Percentiles rank a stretch among this genome's conserved stretches.
Evolutionary conservation across 805 yeast genomes (phyloP).

Genomic region (Saccharomycopsis capsularis): DNA sequence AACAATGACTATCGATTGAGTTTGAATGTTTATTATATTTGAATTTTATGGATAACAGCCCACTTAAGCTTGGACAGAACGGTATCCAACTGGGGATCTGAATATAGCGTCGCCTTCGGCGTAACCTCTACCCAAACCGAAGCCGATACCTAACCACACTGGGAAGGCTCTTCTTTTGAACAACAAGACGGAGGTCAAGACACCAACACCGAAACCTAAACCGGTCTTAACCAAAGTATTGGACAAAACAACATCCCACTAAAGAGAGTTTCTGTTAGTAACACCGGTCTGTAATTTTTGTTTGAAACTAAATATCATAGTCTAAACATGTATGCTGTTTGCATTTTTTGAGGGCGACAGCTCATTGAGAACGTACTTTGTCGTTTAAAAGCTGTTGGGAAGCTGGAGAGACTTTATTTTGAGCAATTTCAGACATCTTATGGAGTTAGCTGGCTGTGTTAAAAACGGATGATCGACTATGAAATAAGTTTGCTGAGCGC

Average conservation of each 20-base stretch:
- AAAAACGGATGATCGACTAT: too few relatives aligned
- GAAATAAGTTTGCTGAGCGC: too few relatives aligned
- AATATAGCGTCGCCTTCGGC: conserved; percentile 97
- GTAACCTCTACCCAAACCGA: conserved; percentile 96
- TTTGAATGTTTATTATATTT: too few relatives aligned
- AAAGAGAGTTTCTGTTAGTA: too few relatives aligned
- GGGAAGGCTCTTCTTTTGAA: conserved; percentile 96
- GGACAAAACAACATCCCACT: conserved; percentile 93
- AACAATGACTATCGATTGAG: too few relatives aligned
- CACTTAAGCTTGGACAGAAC: conserved; percentile 68
- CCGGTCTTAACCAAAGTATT: conserved; percentile 93
- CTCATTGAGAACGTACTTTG: conserved; percentile 82
- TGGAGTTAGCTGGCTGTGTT: too few relatives aligned
- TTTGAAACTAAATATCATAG: too few relatives aligned
- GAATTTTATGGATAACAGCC: too few relatives aligned
- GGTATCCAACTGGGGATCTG: conserved; percentile 73
- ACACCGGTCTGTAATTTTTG: too few relatives aligned
- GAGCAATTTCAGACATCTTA: too few relatives aligned
- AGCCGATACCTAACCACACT: conserved; percentile 95
- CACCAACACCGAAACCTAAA: conserved; percentile 95
- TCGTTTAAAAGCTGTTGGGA: conserved; percentile 22
- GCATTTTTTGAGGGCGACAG: too few relatives aligned
- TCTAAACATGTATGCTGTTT: too few relatives aligned
- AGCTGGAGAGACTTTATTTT: conserved; percentile 19
- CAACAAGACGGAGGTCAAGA: conserved; percentile 78